Base-by-base conservation (phyloP, 2,329 filamentous ascomycete species). In the Sporothrix euskadiensis region DNA sequence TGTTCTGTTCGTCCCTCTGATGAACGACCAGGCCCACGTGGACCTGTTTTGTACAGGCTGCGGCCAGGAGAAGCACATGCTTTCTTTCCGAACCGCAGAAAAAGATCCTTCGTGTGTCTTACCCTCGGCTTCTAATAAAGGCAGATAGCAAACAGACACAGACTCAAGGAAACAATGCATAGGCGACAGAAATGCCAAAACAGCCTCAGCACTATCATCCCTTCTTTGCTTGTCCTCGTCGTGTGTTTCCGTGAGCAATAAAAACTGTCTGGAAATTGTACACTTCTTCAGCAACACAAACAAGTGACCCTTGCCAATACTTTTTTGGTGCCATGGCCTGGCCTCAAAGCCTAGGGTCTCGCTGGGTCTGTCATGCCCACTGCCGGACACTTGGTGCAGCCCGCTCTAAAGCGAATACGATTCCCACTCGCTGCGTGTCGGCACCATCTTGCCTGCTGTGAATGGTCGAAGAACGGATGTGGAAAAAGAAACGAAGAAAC, bases 401-500 rank as follows among this genome's bases (percentile, higher is more conserved):
- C 56, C 26, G 35, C 30, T 30, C 14, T 59, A 59, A 8, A 10
- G 26, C 14, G 26, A 35, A 8, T 35, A 35, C 35, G 35, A 2
- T 35, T 16, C n/a, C 52, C 52, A 22, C 52, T 22, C 35, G 30
- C 35, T 30, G 12, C 22, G 7, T 47, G 9, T 71, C 54, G 69
- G 69, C 69, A 49, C 35, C 69, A 71, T 71, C 54, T 35, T 61
- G 26, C 54, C 69, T 61, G 26, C 59, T 49, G 19, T 44, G 16
- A 47, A 41, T 41, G 32, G 66, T 30, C n/a, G 32, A 41, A 32
- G 12, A 5, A 10, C 22, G n/a, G 16, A 30, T 26, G 22, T 26
- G 30, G 26, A 19, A 54, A 26, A 69, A 26, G 30, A 14, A 32
- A 35, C 9, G n/a, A 47, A 26, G 26, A 26, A 26, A 26, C 26